These are phyloP conservation scores for Tricholoma sp. DNA, from an alignment of 768 basidiomycete genomes.

Conservation along the genomic window DNA sequence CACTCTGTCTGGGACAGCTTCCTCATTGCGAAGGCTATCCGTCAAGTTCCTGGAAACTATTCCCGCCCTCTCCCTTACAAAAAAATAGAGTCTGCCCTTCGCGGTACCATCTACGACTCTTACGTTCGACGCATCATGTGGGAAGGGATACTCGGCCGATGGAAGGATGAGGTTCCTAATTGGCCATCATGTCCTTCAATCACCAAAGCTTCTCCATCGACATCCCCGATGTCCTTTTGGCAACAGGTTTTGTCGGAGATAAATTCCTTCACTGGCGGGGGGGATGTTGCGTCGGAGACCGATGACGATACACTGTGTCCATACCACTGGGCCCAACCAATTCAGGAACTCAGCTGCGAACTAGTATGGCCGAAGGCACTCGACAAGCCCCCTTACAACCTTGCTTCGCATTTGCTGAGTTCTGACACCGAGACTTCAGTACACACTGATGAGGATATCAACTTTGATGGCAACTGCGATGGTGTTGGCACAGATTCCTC, in stretches of 20 bases:
- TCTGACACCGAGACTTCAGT: conserved; percentile 9
- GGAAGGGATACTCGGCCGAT: conserved; percentile 75
- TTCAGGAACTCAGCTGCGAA: conserved; percentile 78
- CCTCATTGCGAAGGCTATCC: conserved; percentile 79
- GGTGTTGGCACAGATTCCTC: conserved; percentile 6
- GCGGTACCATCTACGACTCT: conserved; percentile 80
- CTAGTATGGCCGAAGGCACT: conserved; percentile 75
- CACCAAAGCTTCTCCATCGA: neutral
- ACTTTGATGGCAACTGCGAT: neutral
- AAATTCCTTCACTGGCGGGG: conserved; percentile 12
- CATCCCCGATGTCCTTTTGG: conserved; percentile 16
- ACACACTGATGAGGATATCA: conserved; percentile 12
- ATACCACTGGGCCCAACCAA: conserved; percentile 67
- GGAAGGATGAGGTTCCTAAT: conserved; percentile 47
- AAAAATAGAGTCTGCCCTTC: conserved; percentile 60
- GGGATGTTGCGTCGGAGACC: conserved; percentile 16
- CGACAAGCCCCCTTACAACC: conserved; percentile 41
- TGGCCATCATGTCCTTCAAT: conserved; percentile 59
- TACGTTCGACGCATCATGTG: conserved; percentile 82
- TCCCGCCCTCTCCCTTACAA: conserved; percentile 62
- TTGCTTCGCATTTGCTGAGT: conserved; percentile 14
- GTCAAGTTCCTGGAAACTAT: conserved; percentile 72
- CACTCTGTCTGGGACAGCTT: conserved; percentile 86
- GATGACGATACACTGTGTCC: conserved; percentile 70
- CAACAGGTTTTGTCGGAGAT: conserved; percentile 24